Base-by-base conservation (phyloP, 805 yeast genomes). In the Candida gorgasii region DNA sequence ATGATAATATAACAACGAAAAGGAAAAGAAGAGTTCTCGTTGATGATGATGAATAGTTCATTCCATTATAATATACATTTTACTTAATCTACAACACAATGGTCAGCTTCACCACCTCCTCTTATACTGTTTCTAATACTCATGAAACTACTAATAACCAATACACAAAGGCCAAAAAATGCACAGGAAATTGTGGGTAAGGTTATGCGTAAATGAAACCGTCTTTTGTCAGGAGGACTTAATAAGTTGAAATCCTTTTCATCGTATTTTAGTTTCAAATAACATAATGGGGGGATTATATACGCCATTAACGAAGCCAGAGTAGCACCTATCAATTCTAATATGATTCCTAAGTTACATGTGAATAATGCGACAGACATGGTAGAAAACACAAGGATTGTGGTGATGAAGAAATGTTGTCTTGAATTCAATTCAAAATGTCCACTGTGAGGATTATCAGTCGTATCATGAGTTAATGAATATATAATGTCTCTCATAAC, bases 231-330 rank as follows among this genome's bases (percentile, higher is more conserved):
- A 1, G 56, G 40, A n/a, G 43, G 35, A 48, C 45, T 31, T 19
- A 46, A 18, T 8, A 26, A 15, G 44, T 45, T 32, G 68, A 48
- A 52, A 72, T 79, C 46, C 52, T 65, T 41, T 57, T 66, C 49
- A 28, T 59, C 62, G 69, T 67, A 44, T 0, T 89, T 77, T 53
- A 90, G 73, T 48, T 83, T 80, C 47, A 89, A 61, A 53, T 76
- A 86, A 53, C 97, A 90, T 59, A 84, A 59, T 3, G 97, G 96
- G 0, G 98, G 98, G 13, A 90, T 66, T 16, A 90, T 88, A 58
- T 87, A 90, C 0, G 98, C 97, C 84, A 92, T 83, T 28, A 86
- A 69, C 14, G 95, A 88, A 0, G 97, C 97, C 0, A 96, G 85
- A 0, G 96, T 85, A 0, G 97, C 90, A 1, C 98, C 98, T 23